Base-by-base conservation (phyloP, 805 yeast genomes). In the Komagataella mondaviorum region DNA sequence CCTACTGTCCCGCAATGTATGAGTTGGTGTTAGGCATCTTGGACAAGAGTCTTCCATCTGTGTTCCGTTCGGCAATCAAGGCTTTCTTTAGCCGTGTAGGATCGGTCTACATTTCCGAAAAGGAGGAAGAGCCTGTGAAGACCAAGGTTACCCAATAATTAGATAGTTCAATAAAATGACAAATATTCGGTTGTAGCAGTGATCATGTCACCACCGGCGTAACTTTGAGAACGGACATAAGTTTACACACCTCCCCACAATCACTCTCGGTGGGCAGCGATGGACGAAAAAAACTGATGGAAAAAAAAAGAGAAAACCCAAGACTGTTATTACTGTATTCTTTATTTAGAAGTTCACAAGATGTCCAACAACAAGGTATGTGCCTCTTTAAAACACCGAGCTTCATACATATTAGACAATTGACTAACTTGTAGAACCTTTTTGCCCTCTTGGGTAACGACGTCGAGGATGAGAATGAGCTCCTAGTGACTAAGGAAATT, bases 371-470 rank as follows among this genome's bases (percentile, higher is more conserved):
- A 59, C 59, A 60, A 61, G 61, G 63, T 60, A 55, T 52, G 62
- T 56, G 45, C 18, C 22, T 14, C 18, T n/a, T 2, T 30, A 18
- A 22, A 47, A 18, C 46, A 14, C 23, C 22, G 16, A 22, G 44
- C 20, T 18, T 14, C 17, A 16, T 16, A 20, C 6, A 24, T 10
- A 51, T 14, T 7, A 16, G 24, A n/a, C 18, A 36, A 17, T 17
- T 46, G 24, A 46, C 22, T 46, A 22, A 17, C 22, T 20, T 47
- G 16, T 61, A 83, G 88, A 86, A 86, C 76, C 86, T 87, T 69
- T 86, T 75, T 71, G 86, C 79, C 71, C 78, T 85, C 71, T 77
- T 86, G 75, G 93, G 85, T 70, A 86, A 87, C 81, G 95, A 87
- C 76, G 87, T 85, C 62, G 90, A 85, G 68, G 95, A 83, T 71